These are phyloP conservation scores for Ustilago sp. DNA, from an alignment of 1,284 basidiomycete species.

Conservation along the genomic window DNA sequence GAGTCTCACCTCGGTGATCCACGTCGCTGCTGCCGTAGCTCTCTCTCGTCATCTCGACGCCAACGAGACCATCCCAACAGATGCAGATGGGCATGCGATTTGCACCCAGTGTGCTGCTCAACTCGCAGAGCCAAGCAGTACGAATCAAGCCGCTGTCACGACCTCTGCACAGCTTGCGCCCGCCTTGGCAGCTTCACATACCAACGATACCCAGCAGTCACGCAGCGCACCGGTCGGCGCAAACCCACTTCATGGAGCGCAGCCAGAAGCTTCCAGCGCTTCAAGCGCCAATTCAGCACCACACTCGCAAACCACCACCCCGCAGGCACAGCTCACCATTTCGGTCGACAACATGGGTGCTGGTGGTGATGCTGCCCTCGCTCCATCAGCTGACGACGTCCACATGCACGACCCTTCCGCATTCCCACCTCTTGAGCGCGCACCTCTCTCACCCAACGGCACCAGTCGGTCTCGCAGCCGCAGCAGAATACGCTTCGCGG, in stretches of 20 bases:
- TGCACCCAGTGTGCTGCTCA: conserved; percentile 41
- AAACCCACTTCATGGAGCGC: not conserved
- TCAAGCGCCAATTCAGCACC: not conserved
- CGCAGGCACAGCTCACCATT: conserved; percentile 39
- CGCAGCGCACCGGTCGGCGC: not conserved
- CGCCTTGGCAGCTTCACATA: conserved; percentile 1
- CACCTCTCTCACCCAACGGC: conserved; percentile 24
- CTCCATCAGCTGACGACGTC: conserved; percentile 23
- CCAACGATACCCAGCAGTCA: conserved; percentile 12
- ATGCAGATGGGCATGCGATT: conserved; percentile 40
- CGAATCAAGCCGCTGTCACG: not conserved
- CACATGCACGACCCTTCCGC: conserved; percentile 40
- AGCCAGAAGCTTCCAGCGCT: not conserved
- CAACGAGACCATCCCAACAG: conserved; percentile 23
- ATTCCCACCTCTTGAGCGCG: conserved; percentile 46
- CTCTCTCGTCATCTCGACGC: conserved; percentile 41
- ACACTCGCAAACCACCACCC: not conserved
- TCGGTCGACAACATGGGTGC: conserved; percentile 57
- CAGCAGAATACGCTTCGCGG: conserved; percentile 37
- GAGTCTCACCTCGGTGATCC: conserved; percentile 51
- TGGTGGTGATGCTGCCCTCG: conserved; percentile 40
- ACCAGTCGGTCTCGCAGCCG: conserved; percentile 31
- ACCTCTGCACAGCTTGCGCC: not conserved
- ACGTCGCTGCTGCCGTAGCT: conserved; percentile 44
- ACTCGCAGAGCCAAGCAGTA: conserved; percentile 6